Base-by-base conservation (phyloP, 2,329 filamentous ascomycete genomes). In the Penicillium sp. region DNA sequence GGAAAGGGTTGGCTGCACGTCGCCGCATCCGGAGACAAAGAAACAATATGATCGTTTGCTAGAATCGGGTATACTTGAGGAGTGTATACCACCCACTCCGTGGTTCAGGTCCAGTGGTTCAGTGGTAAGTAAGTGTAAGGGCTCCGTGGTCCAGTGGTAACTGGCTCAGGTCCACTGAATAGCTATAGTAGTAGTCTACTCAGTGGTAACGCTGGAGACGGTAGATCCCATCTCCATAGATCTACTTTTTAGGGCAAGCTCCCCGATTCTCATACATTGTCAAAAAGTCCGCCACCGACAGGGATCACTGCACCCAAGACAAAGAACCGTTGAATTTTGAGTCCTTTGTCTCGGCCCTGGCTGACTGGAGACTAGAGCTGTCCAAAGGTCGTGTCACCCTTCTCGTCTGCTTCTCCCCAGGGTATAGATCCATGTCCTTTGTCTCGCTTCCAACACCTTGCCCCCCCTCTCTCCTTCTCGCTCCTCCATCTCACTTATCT, bases 31-130 rank as follows among this genome's bases (percentile, higher is more conserved):
- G 60, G 59, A 52, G 46, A 61, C 58, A 62, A 62, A 62, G 60
- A 62, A 62, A 62, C 59, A 63, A 63, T 63, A 54, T 61, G 56
- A 50, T 56, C 56, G 59, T 64, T 65, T 58, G 62, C 54, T 61
- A 53, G 50, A 42, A n/a, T n/a, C n/a, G n/a, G n/a, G n/a, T n/a
- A n/a, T n/a, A n/a, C n/a, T n/a, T n/a, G n/a, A n/a, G n/a, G n/a
- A n/a, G n/a, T n/a, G n/a, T n/a, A n/a, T n/a, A n/a, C n/a, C n/a
- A n/a, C n/a, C n/a, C n/a, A n/a, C n/a, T n/a, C n/a, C n/a, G n/a
- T n/a, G n/a, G n/a, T n/a, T n/a, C n/a, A n/a, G n/a, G n/a, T n/a
- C n/a, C n/a, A n/a, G n/a, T n/a, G n/a, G n/a, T n/a, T n/a, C n/a
- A n/a, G n/a, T n/a, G n/a, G n/a, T n/a, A n/a, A n/a, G n/a, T n/a